These are phyloP conservation scores for Ascocoryne sarcoides DNA, from an alignment of 2,329 filamentous ascomycete species.

Conservation along the genomic window DNA sequence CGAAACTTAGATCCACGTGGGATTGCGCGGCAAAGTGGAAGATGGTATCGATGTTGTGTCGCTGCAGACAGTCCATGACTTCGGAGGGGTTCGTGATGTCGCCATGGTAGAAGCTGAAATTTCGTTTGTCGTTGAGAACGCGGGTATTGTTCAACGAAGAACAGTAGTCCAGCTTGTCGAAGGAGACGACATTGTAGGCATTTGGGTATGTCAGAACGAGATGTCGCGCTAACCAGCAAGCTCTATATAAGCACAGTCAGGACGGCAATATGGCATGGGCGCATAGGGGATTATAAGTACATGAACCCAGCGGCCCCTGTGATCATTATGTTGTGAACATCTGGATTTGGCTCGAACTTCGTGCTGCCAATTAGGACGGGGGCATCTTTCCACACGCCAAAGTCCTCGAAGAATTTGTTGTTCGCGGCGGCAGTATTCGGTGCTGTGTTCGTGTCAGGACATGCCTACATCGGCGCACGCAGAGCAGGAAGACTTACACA, in stretches of 20 bases:
- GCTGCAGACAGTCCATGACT: slow-evolving; percentile 62
- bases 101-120: slow-evolving; percentile 73
- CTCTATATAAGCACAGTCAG: slow-evolving; percentile 27
- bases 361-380: slow-evolving; percentile 62
- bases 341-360: slow-evolving; percentile 57
- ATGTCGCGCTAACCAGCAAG: slow-evolving; percentile 76
- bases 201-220: slow-evolving; percentile 64
- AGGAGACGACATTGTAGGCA: slow-evolving; percentile 70
- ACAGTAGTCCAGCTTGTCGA: slow-evolving; percentile 81
- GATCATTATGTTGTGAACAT: slow-evolving; percentile 73
- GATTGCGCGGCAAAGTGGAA: slow-evolving; percentile 83
- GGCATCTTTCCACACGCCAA: slow-evolving; percentile 62
- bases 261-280: background rate
- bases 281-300: slow-evolving; percentile 43
- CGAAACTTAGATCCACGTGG: slow-evolving; percentile 75
- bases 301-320: slow-evolving; percentile 82
- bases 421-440: slow-evolving; percentile 9
- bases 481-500: too few relatives aligned
- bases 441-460: slow-evolving; percentile 1
- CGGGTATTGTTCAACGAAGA: slow-evolving; percentile 72
- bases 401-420: slow-evolving; percentile 43
- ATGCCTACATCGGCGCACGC: too few relatives aligned
- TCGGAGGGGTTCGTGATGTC: slow-evolving; percentile 65
- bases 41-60: slow-evolving; percentile 67
- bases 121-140: slow-evolving; percentile 54